Conservation (phyloP, 1,139 yeast species). For the Kodamaea suecica region DNA sequence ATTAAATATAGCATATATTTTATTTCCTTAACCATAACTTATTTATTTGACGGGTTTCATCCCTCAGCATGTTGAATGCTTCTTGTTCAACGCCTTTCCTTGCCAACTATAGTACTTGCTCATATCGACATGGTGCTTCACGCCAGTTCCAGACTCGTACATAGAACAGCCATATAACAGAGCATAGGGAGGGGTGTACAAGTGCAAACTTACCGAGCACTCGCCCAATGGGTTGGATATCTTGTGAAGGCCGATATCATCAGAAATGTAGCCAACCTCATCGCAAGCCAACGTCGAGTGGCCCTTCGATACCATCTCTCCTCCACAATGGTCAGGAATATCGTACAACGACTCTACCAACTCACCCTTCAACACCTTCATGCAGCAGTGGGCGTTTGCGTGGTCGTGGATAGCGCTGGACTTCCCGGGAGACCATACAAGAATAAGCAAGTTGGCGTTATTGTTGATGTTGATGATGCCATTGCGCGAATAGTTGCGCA, state of each 20-base stretch:
- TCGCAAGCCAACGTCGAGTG: conserved; percentile 39
- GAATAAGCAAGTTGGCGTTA: conserved; percentile 63
- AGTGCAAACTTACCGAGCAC: conserved; percentile 65
- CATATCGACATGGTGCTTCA: conserved; percentile 57
- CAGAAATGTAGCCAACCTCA: conserved; percentile 66
- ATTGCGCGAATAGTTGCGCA: conserved; percentile 54
- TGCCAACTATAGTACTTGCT: conserved; percentile 62
- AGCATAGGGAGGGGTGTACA: conserved; percentile 80
- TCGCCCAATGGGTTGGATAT: conserved; percentile 52
- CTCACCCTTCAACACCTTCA: conserved; percentile 62
- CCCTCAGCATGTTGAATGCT: too few relatives aligned
- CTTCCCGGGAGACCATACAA: conserved; percentile 73
- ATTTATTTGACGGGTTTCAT: too few relatives aligned
- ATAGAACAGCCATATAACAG: conserved; percentile 62
- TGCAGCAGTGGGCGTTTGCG: conserved; percentile 69
- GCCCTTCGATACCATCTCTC: conserved; percentile 29
- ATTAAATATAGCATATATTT: too few relatives aligned
- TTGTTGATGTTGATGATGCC: conserved; percentile 66
- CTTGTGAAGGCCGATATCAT: conserved; percentile 63
- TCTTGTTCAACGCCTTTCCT: conserved; percentile 43
- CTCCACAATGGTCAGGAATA: conserved; percentile 37
- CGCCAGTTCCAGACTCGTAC: conserved; percentile 54
- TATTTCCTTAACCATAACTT: too few relatives aligned
- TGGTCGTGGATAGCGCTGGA: conserved; percentile 73
- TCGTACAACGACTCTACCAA: conserved; percentile 59